These are phyloP conservation scores for Phytophthora constricta DNA, from an alignment of 352 stramenopile genomes.

Conservation along the genomic window DNA sequence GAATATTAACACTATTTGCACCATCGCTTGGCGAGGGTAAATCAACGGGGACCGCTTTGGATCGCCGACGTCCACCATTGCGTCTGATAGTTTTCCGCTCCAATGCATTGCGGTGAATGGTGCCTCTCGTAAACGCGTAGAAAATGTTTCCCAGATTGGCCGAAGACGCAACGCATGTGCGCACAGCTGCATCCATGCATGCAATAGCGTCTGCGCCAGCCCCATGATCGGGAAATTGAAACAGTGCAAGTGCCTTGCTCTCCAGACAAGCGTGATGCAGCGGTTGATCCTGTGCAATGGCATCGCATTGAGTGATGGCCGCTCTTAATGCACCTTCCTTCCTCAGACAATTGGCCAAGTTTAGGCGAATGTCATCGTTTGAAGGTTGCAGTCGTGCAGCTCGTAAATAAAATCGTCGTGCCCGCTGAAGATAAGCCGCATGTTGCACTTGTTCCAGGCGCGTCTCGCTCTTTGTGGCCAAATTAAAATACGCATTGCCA, in stretches of 20 bases:
- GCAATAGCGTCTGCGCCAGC: constrained; percentile 48
- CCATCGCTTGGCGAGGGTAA: constrained; percentile 3
- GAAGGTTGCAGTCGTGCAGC: constrained; percentile 66
- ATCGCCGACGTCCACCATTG: constrained; percentile 21
- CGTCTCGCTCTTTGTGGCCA: constrained; percentile 45
- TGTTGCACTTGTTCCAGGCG: constrained; percentile 51
- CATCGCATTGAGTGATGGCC: constrained; percentile 64
- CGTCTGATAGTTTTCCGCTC: constrained; percentile 57
- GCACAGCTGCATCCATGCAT: constrained; percentile 66
- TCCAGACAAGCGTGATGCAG: constrained; percentile 62
- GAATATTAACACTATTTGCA: constrained; percentile 13
- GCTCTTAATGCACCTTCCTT: constrained; percentile 47
- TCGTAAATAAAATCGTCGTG: constrained; percentile 74
- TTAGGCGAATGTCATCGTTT: constrained; percentile 65
- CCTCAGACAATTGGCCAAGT: constrained; percentile 72
- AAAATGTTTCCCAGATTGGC: constrained; percentile 68
- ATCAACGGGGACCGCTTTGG: background rate
- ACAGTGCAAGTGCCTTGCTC: constrained; percentile 66
- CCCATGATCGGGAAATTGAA: constrained; percentile 43
- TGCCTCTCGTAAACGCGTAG: constrained; percentile 60
- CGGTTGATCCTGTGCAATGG: constrained; percentile 47
- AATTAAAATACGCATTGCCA: constrained; percentile 81
- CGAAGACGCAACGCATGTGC: constrained; percentile 62
- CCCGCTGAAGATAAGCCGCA: constrained; percentile 49
- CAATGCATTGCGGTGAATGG: constrained; percentile 62